Evolutionary conservation across 2,329 filamentous ascomycete genomes (phyloP), one percentile per base, ranked within the genome.

Genomic region (Diaporthe capsici): DNA sequence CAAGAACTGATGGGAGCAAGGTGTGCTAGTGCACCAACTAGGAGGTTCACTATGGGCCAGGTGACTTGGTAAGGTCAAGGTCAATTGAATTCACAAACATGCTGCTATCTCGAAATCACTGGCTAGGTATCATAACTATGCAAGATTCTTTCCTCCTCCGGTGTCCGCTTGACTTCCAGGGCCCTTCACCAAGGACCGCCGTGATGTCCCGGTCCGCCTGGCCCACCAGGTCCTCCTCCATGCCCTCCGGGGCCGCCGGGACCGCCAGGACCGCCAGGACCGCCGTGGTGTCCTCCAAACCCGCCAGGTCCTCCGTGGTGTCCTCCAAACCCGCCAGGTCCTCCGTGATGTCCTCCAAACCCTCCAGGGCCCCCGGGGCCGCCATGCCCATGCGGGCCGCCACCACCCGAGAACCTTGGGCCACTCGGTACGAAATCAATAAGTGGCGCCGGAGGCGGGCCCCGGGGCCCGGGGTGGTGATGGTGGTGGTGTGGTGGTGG

Each of bases 401-500:
- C 71, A 20, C 55, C 51, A 2, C 67, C 67, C 22, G 47, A 22
- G 39, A 42, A 53, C 9, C 49, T 42, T 4, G 47, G 44, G 15
- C 49, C 60, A 1, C 37, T 17, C 8, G 70, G 70, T 2, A 17
- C 49, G 34, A 47, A 51, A 25, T 53, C 58, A 25, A 60, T 9
- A 7, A 49, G 42, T 9, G 47, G 34, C 22, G 44, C 12, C 13
- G 28, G 42, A 8, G 44, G 20, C 5, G 39, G 31, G 28, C 57
- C 25, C 31, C 71, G 44, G 7, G n/a, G 58, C 3, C 71, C 71
- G 20, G 39, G 60, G 17, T 67, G 58, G 2, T 49, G 34, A 5
- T 65, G 60, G 22, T 65, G 60, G 22, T 65, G 60, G 34, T 55
- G 58, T 13, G 51, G 39, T 28, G 70, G 70, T 31, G 68, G 70